phyloP scores from a whole-genome alignment of 2,329 filamentous ascomycete species.

The Penicillium janthinellum region DNA sequence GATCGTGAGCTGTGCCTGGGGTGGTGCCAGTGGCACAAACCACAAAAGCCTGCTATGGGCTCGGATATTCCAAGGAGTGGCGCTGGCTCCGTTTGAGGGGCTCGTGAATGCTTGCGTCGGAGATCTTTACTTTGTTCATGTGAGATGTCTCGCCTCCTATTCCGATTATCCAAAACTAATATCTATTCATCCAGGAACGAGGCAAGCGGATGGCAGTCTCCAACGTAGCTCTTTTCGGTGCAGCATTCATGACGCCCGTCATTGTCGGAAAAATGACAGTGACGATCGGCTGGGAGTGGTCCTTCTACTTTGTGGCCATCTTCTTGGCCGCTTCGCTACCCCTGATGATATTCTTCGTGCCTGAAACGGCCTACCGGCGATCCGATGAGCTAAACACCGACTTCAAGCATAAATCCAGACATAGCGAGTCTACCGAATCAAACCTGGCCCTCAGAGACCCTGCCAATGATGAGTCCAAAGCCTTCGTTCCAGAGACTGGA shows the following conservation, averaged over 20 bases:
- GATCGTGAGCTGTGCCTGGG: constrained; percentile 76
- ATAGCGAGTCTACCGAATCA: constrained; percentile 17
- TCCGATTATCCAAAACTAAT: neutral
- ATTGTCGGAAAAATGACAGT: constrained; percentile 83
- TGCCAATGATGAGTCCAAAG: constrained; percentile 16
- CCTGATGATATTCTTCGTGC: constrained; percentile 74
- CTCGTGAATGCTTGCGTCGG: constrained; percentile 86
- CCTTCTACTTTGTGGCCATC: constrained; percentile 85
- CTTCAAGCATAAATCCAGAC: constrained; percentile 47
- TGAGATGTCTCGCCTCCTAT: constrained; percentile 43
- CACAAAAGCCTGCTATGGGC: constrained; percentile 76
- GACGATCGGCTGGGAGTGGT: constrained; percentile 79
- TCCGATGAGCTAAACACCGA: constrained; percentile 71
- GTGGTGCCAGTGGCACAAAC: constrained; percentile 65
- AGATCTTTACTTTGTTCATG: constrained; percentile 87
- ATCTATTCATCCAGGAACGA: constrained; percentile 55
- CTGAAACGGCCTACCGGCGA: constrained; percentile 78
- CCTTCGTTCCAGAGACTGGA: constrained; percentile 2
- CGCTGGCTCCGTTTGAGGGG: constrained; percentile 84
- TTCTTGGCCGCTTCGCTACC: constrained; percentile 73
- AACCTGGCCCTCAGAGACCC: constrained; percentile 8
- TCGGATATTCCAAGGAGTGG: constrained; percentile 82
- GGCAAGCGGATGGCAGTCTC: constrained; percentile 84
- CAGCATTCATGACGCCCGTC: constrained; percentile 80
- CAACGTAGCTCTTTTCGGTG: constrained; percentile 70